A percentile compares a stretch with the other conserved stretches of the same genome.
Conservation (phyloP, 768 basidiomycete species). For the Suillus variegatus region DNA sequence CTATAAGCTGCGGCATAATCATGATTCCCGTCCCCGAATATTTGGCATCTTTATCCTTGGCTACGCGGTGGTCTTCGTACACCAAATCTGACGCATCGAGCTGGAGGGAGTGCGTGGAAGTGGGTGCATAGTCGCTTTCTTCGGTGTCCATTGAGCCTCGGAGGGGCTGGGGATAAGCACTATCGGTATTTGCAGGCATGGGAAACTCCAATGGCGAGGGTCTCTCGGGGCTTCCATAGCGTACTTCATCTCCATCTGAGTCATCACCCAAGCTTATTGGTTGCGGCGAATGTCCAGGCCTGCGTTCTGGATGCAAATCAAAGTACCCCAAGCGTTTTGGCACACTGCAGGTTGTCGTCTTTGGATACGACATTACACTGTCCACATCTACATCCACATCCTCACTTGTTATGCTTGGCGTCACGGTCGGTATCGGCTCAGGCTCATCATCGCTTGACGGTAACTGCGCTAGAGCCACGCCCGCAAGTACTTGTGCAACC, state of each 20-base stretch:
- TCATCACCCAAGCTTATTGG: slow-evolving; percentile 28
- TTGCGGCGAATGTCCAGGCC: slow-evolving; percentile 32
- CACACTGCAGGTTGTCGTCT: slow-evolving; percentile 1
- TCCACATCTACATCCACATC: slow-evolving; percentile 54
- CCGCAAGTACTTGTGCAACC: slow-evolving; percentile 70
- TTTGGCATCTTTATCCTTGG: slow-evolving; percentile 23
- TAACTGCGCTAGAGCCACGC: slow-evolving; percentile 38
- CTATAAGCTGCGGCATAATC: slow-evolving; percentile 25
- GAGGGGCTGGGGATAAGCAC: slow-evolving; percentile 22
- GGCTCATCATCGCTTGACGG: slow-evolving; percentile 43
- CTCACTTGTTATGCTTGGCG: slow-evolving; percentile 8
- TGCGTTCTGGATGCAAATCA: slow-evolving; percentile 75
- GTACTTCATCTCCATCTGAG: slow-evolving; percentile 38
- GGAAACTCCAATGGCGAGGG: slow-evolving; percentile 8
- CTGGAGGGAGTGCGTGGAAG: slow-evolving; percentile 26
- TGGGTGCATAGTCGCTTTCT: slow-evolving; percentile 34
- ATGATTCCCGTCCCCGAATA: slow-evolving; percentile 30
- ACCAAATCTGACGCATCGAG: slow-evolving; percentile 31
- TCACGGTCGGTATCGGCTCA: slow-evolving; percentile 16
- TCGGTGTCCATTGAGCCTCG: slow-evolving; percentile 35
- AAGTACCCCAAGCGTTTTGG: slow-evolving; percentile 64
- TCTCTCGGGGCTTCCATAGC: slow-evolving; percentile 30
- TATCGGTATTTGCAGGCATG: background rate
- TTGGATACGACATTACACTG: slow-evolving; percentile 38
- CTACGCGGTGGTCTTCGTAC: slow-evolving; percentile 21